phyloP scores from a whole-genome alignment of 352 stramenopile species.

The Phytophthora cryptogea region DNA sequence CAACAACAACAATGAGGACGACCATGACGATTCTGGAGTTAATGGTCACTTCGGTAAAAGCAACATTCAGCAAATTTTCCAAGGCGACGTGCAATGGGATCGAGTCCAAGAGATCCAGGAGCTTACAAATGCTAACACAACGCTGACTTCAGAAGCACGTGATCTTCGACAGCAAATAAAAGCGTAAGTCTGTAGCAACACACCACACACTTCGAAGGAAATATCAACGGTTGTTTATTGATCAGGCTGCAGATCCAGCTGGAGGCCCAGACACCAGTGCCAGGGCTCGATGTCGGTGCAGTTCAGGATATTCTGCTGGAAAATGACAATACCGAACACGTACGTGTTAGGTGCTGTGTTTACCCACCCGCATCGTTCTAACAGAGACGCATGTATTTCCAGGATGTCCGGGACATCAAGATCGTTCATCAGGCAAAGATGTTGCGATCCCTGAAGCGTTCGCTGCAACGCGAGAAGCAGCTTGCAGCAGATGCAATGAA shows the following conservation, averaged over 20 bases:
- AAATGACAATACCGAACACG: constrained; percentile 60
- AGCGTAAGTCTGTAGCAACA: constrained; percentile 30
- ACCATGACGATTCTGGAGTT: constrained; percentile 26
- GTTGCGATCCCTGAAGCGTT: constrained; percentile 62
- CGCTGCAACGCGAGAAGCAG: constrained; percentile 65
- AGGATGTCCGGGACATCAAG: constrained; percentile 79
- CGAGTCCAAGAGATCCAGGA: constrained; percentile 60
- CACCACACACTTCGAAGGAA: background rate
- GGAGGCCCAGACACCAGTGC: constrained; percentile 66
- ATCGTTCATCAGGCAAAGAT: constrained; percentile 80
- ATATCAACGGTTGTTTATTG: background rate
- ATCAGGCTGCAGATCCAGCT: constrained; percentile 70
- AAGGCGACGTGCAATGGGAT: constrained; percentile 52
- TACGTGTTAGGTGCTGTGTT: constrained; percentile 13
- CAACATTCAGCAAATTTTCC: constrained; percentile 13
- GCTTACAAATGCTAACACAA: constrained; percentile 62
- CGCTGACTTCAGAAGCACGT: constrained; percentile 43
- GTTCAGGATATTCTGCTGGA: constrained; percentile 70
- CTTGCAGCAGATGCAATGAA: constrained; percentile 44
- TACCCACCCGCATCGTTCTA: background rate
- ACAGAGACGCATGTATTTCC: constrained; percentile 1
- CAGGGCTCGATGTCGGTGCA: constrained; percentile 52
- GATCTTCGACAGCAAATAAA: constrained; percentile 69
- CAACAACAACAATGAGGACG: constrained; percentile 33
- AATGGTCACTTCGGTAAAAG: background rate